These are phyloP conservation scores for Coccomyxa subellipsoidea DNA, from an alignment of 163 green algal species.

Conservation along the genomic window DNA sequence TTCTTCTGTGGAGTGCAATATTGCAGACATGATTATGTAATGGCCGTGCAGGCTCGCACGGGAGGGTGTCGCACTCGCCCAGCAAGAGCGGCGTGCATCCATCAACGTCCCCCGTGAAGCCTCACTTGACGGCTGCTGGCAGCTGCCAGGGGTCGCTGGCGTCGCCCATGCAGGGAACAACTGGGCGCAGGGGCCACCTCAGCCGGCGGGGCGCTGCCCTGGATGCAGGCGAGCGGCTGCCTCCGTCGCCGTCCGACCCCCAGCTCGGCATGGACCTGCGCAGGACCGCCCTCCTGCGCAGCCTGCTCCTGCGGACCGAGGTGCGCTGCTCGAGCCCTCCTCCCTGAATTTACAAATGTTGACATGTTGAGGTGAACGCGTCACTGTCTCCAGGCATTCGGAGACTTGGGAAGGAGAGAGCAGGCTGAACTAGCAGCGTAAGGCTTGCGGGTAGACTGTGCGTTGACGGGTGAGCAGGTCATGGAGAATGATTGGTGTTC, in stretches of 20 bases:
- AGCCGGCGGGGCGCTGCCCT: neutral
- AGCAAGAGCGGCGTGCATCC: neutral
- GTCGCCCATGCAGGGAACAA: neutral
- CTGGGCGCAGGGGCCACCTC: neutral
- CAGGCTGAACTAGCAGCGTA: too few relatives aligned
- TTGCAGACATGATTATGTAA: neutral
- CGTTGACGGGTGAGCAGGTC: too few relatives aligned
- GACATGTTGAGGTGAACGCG: too few relatives aligned
- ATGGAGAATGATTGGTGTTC: too few relatives aligned
- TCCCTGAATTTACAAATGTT: too few relatives aligned
- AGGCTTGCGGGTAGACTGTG: too few relatives aligned
- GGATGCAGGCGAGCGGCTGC: constrained; percentile 8
- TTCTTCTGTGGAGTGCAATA: neutral
- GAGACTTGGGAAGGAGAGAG: too few relatives aligned
- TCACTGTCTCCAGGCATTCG: too few relatives aligned
- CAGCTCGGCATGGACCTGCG: constrained; percentile 34
- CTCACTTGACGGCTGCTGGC: neutral
- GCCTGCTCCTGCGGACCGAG: constrained; percentile 35
- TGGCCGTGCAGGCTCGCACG: neutral
- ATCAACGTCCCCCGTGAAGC: neutral
- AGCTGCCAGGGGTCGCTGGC: neutral
- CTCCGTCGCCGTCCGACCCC: constrained; percentile 18
- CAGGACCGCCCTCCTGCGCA: constrained; percentile 39
- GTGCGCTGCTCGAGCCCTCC: neutral
- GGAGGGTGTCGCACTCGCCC: neutral